These are phyloP conservation scores for Aspergillus pseudoterreus DNA, from an alignment of 2,329 filamentous ascomycete genomes.

Conservation along the genomic window DNA sequence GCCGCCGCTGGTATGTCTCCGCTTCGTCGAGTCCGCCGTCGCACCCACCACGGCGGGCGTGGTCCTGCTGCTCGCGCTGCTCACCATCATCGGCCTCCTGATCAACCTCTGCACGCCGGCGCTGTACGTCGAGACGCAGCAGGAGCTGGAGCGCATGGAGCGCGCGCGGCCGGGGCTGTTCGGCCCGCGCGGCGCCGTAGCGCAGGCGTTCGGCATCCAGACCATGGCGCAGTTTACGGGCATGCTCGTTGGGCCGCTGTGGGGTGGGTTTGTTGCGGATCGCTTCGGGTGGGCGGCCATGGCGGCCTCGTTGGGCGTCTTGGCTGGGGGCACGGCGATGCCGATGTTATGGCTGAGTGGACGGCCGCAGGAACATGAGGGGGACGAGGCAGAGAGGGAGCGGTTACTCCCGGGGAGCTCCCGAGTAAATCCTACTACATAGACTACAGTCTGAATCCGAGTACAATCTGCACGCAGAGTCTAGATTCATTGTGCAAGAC, in stretches of 20 bases:
- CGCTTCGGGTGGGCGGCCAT: slow-evolving; percentile 31
- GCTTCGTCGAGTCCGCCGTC: slow-evolving; percentile 48
- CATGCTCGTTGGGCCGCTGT: slow-evolving; percentile 57
- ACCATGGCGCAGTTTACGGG: slow-evolving; percentile 61
- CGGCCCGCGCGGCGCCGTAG: slow-evolving; percentile 52
- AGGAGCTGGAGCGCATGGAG: slow-evolving; percentile 52
- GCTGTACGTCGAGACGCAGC: slow-evolving; percentile 68
- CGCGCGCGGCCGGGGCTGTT: slow-evolving; percentile 65
- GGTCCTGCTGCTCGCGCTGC: slow-evolving; percentile 60
- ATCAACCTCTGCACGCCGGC: slow-evolving; percentile 60
- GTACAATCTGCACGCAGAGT: no score
- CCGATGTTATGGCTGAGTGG: slow-evolving; percentile 21
- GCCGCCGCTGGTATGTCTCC: slow-evolving; percentile 62
- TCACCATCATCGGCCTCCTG: slow-evolving; percentile 58
- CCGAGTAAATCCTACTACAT: neutral
- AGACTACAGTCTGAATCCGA: no score
- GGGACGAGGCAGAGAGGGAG: slow-evolving; percentile 9
- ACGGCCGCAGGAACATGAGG: neutral
- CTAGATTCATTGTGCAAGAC: no score
- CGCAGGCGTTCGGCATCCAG: slow-evolving; percentile 63
- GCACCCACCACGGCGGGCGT: slow-evolving; percentile 52
- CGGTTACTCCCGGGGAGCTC: slow-evolving; percentile 4
- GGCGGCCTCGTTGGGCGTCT: slow-evolving; percentile 24
- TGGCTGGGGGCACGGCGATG: slow-evolving; percentile 25
- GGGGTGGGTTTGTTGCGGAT: slow-evolving; percentile 46